Conservation (phyloP, 495 filamentous ascomycete species). For the Penicillium fimorum region DNA sequence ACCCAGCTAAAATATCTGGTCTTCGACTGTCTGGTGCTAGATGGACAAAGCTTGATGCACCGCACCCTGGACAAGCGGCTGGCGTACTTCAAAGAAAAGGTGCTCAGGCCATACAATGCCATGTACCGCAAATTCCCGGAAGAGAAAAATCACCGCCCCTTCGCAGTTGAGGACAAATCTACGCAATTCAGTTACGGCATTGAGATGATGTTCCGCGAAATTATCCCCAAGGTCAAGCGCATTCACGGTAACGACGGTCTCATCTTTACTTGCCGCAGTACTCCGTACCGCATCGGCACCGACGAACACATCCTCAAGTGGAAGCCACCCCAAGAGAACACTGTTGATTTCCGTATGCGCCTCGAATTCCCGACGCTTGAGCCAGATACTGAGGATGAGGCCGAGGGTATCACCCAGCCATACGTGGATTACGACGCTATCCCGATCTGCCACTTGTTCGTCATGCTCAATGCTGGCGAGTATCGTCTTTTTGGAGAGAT, state of each 20-base stretch:
- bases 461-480: conserved; percentile 52
- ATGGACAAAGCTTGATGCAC: conserved; percentile 70
- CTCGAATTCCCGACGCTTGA: conserved; percentile 73
- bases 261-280: conserved; percentile 89
- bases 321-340: conserved; percentile 92
- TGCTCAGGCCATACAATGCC: conserved; percentile 75
- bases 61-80: conserved; percentile 84
- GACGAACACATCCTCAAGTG: conserved; percentile 94
- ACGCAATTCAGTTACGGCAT: conserved; percentile 87
- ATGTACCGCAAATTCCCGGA: conserved; percentile 67
- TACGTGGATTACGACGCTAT: conserved; percentile 59
- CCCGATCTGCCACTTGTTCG: conserved; percentile 59
- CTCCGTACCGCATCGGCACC: conserved; percentile 83
- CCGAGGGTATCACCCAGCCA: conserved; percentile 54
- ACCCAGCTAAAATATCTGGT: conserved; percentile 77
- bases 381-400: conserved; percentile 64
- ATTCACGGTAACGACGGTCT: conserved; percentile 91
- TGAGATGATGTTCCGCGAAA: conserved; percentile 83
- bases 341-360: conserved; percentile 80
- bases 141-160: conserved; percentile 68
- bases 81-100: conserved; percentile 74
- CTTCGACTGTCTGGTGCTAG: conserved; percentile 87
- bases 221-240: conserved; percentile 71
- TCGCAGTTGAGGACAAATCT: conserved; percentile 79
- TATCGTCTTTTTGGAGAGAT: conserved; percentile 66